Conservation (phyloP, 352 stramenopile species). For the Phytopythium cucurbitacearum region DNA sequence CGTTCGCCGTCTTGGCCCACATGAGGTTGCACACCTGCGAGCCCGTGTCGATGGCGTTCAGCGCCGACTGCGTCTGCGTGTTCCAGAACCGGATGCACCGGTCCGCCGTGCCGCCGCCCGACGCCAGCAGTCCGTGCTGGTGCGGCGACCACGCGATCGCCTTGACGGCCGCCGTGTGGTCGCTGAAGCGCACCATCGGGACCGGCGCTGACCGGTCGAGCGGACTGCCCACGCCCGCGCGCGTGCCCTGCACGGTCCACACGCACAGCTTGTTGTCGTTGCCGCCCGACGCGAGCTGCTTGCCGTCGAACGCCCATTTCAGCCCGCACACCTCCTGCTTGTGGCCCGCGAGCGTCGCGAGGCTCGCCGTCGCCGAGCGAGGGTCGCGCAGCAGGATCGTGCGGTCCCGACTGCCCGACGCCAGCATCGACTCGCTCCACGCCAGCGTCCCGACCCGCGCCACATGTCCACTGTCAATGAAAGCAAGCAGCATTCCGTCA, state of each 20-base stretch:
- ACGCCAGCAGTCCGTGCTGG: slow-evolving; percentile 94
- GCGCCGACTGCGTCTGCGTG: slow-evolving; percentile 84
- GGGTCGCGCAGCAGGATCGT: slow-evolving; percentile 93
- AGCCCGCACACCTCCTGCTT: slow-evolving; percentile 94
- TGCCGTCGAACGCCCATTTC: slow-evolving; percentile 94
- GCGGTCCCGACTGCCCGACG: slow-evolving; percentile 93
- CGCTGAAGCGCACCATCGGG: slow-evolving; percentile 89
- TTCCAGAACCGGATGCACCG: slow-evolving; percentile 98
- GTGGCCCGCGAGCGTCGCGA: slow-evolving; percentile 58
- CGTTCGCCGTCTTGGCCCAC: slow-evolving; percentile 97
- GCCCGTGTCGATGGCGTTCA: slow-evolving; percentile 94
- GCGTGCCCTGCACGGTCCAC: slow-evolving; percentile 83
- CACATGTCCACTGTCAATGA: slow-evolving; percentile 71
- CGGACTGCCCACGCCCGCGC: slow-evolving; percentile 1
- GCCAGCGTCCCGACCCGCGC: slow-evolving; percentile 91
- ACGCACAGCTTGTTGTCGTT: slow-evolving; percentile 99
- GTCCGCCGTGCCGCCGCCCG: slow-evolving; percentile 94
- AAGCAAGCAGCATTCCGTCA: slow-evolving; percentile 3
- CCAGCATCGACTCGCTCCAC: slow-evolving; percentile 87
- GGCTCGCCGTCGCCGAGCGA: slow-evolving; percentile 52
- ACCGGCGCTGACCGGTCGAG: slow-evolving; percentile 19
- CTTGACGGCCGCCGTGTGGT: slow-evolving; percentile 97
- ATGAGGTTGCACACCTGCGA: slow-evolving; percentile 97
- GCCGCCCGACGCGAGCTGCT: slow-evolving; percentile 90
- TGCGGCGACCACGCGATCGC: slow-evolving; percentile 97